Evolutionary conservation across 805 yeast species (phyloP).

Genomic region (Suhomyces sp.): DNA sequence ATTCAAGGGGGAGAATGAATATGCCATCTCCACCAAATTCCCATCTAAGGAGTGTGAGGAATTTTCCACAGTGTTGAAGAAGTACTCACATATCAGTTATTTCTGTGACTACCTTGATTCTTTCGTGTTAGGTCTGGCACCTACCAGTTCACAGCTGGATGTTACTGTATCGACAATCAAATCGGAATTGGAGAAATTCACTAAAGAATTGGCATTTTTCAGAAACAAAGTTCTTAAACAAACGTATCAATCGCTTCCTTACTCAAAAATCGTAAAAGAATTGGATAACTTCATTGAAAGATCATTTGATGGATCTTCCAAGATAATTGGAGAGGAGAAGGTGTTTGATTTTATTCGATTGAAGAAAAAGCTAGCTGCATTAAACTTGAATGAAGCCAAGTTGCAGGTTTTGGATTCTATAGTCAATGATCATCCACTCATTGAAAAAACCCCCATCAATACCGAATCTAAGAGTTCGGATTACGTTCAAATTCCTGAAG

Average conservation of each 20-base stretch:
- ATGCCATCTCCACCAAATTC: neutral
- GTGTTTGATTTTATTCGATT: conserved; percentile 6
- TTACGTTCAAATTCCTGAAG: conserved; percentile 17
- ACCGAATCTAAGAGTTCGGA: neutral
- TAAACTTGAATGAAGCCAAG: conserved; percentile 6
- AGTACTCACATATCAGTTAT: neutral
- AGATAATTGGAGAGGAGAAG: neutral
- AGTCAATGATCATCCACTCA: neutral
- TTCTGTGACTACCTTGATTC: neutral
- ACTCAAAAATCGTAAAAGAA: conserved; percentile 10
- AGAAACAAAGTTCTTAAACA: conserved; percentile 5
- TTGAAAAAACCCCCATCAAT: neutral
- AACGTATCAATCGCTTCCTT: conserved; percentile 1
- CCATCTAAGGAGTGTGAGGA: neutral
- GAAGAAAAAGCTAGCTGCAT: conserved; percentile 1
- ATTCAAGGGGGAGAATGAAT: neutral
- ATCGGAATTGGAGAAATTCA: conserved; percentile 13
- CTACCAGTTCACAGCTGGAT: neutral
- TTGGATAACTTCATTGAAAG: conserved; percentile 3
- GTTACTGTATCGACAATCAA: conserved; percentile 2
- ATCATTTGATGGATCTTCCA: conserved; percentile 1
- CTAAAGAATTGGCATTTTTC: conserved; percentile 16
- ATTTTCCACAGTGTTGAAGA: neutral
- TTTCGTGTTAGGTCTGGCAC: neutral
- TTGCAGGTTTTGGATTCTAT: conserved; percentile 7